Evolutionary conservation across 2,329 filamentous ascomycete genomes (phyloP), one percentile per base, ranked within the genome.

Genomic region (Cordyceps pruinosa): DNA sequence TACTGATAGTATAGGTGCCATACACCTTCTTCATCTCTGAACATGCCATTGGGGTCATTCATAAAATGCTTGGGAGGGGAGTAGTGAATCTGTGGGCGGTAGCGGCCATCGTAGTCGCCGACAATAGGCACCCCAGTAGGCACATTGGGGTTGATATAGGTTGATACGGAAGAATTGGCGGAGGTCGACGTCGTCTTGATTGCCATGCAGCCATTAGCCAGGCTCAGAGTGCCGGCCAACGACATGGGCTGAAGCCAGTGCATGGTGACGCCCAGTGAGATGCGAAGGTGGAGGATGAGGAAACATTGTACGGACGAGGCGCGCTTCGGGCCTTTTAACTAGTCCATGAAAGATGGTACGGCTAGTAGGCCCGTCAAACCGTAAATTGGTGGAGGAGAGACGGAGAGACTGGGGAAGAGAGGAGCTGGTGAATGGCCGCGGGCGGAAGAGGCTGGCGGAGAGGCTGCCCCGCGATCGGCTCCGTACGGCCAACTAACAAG

Each of bases 1-100:
- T 77, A 84, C 65, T 87, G 84, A 63, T 87, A 88, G 68, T 87
- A 87, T 2, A 86, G 62, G 65, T 87, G 85, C 68, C 80, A 88
- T 0, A 74, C 72, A 5, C 81, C 82, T 56, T 82, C 73, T 2
- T 69, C 73, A 60, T 85, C 82, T 6, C 77, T 66, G 59, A 85
- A 84, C 71, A 85, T 76, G 62, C 84, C 84, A 68, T 87, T 87
- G 1, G 84, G 83, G 62, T 87, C 84, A 60, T 85, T 85, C 75
- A 81, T 78, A 61, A 78, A 81, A 62, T 75, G 68, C 28, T 73
- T 62, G 2, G 80, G 80, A 2, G 80, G 79, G 8, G 78, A 77
- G 65, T 76, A 84, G 66, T 84, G 82, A 21, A 82, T 68, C 63
- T 83, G 79, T 3, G 81, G 81, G 13, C 80, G 71, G 35, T 66